These are phyloP conservation scores for Afroboletus lepidellus DNA, from an alignment of 1,284 basidiomycete genomes.

Conservation along the genomic window DNA sequence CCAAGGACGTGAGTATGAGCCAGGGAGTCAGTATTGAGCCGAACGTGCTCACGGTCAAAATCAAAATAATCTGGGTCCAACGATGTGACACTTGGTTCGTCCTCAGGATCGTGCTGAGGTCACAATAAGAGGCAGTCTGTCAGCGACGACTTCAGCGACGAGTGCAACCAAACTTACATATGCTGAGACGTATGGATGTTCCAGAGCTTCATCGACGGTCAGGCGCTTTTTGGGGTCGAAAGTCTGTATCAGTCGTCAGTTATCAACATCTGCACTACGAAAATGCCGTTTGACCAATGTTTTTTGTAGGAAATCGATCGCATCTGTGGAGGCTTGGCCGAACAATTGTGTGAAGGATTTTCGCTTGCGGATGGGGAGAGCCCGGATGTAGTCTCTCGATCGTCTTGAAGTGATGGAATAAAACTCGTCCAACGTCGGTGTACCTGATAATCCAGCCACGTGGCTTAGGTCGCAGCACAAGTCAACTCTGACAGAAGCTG, in stretches of 20 bases:
- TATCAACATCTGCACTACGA: neutral
- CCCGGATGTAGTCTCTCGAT: constrained; percentile 82
- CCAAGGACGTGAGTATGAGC: constrained; percentile 11
- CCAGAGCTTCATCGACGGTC: constrained; percentile 81
- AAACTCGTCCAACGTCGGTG: constrained; percentile 85
- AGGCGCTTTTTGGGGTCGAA: constrained; percentile 88
- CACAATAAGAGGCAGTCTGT: neutral
- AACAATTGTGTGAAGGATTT: constrained; percentile 61
- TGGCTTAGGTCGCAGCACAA: neutral
- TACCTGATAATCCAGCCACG: constrained; percentile 45
- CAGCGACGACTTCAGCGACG: constrained; percentile 8
- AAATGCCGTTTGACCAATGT: constrained; percentile 57
- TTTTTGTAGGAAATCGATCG: constrained; percentile 81
- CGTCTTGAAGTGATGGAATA: constrained; percentile 82
- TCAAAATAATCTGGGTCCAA: constrained; percentile 84
- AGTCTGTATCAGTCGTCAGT: constrained; percentile 41
- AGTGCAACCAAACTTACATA: constrained; percentile 44
- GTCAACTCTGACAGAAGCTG: constrained; percentile 1
- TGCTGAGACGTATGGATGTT: constrained; percentile 69
- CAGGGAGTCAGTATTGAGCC: neutral
- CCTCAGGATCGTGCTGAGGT: constrained; percentile 77
- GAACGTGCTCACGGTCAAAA: constrained; percentile 63
- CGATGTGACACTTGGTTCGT: constrained; percentile 75
- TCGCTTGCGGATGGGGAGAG: constrained; percentile 70
- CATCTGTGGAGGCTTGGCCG: constrained; percentile 69